Evolutionary conservation across 768 basidiomycete species (phyloP), one percentile per base, ranked within the genome.

Genomic region (Tephrocybe rancida): DNA sequence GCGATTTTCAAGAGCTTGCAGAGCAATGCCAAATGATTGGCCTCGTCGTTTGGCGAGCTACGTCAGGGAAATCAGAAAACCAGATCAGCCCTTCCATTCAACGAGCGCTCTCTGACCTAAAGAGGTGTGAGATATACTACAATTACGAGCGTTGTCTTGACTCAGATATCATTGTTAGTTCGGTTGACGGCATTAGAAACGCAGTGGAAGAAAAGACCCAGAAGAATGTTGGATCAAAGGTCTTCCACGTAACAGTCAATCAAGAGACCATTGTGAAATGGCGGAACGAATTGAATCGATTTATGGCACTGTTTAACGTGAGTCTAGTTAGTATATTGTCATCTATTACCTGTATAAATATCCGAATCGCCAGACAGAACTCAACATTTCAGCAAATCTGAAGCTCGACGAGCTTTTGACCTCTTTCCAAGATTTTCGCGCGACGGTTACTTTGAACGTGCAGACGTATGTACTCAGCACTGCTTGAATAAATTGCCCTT

Each of bases 21-120:
- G 58, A 56, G 37, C 54, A 54, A 48, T 59, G 58, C 22, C 44
- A 56, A 21, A 56, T 24, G 11, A 59, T 59, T 21, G n/a, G 32
- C 5, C 50, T 59, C 3, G 18, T 49, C 1, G 39, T 59, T 46
- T 55, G 54, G 50, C 50, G 44, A 1, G 52, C 55, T 3, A 56
- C 58, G 3, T 30, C 19, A 1, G 30, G 32, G 6, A 46, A 5
- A 47, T 16, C 44, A 3, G 39, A 50, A 11, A 27, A 39, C 13
- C 39, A 58, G 8, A 44, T 55, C 11, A 49, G 39, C 29, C 13
- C 13, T 16, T 25, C 21, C 1, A 8, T 48, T 13, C 44, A 21
- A 18, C 22, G 22, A 5, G 54, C 57, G 11, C 44, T 58, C 10
- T 47, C 50, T 1, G 50, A 55, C 10, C 49, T 58, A 1, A 25